Conservation (phyloP, 176 grass and related monocot species). For the Rhynchospora tenuis region DNA sequence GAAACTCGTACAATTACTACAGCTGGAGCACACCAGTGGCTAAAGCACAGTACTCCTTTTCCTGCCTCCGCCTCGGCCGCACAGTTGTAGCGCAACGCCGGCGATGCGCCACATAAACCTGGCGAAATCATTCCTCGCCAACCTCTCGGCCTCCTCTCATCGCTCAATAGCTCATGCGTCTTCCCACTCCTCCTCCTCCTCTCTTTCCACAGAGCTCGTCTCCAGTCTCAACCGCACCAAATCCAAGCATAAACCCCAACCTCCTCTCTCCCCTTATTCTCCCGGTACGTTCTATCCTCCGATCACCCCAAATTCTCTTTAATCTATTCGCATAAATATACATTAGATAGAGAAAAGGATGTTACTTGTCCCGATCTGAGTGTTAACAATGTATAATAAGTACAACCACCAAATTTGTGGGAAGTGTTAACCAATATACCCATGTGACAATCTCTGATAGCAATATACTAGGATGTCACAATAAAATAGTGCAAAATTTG, state of each 20-base stretch:
- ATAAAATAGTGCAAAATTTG: neutral
- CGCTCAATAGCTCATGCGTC: neutral
- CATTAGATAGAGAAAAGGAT: neutral
- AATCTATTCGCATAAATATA: neutral
- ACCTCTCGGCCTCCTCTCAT: neutral
- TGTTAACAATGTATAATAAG: no score
- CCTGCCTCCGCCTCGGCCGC: neutral
- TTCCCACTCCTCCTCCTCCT: neutral
- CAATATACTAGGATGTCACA: neutral
- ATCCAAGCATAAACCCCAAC: neutral
- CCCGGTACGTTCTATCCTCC: neutral
- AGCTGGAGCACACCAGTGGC: neutral
- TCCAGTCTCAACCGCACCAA: neutral
- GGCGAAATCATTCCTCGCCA: slow-evolving; percentile 5
- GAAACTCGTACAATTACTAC: neutral
- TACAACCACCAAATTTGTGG: no score
- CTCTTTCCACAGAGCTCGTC: slow-evolving; percentile 14
- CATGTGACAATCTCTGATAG: neutral
- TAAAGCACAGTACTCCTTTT: neutral
- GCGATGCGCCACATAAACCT: slow-evolving; percentile 2
- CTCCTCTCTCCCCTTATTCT: neutral
- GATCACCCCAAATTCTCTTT: neutral
- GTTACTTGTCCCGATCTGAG: no score
- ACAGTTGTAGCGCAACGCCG: neutral
- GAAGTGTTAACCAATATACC: no score